A percentile compares a stretch with the other conserved stretches of the same genome.
phyloP scores from a whole-genome alignment of 768 basidiomycete species.

The Galerina marginata region DNA sequence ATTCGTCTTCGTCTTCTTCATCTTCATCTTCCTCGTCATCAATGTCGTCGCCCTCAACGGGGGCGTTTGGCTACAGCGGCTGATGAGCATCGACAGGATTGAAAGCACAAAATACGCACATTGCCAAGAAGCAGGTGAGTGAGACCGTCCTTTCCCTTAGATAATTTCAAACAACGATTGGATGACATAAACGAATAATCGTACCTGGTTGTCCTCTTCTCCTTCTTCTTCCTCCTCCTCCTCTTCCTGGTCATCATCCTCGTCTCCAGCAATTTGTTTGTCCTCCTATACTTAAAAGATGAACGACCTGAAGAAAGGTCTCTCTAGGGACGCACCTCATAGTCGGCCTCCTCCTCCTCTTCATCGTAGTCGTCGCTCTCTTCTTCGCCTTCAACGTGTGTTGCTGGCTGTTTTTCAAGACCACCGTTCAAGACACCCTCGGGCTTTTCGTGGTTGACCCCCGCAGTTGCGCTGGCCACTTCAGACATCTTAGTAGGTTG shows the following conservation, averaged over 20 bases:
- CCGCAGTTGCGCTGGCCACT: neutral
- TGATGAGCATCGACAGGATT: neutral
- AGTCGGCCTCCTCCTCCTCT: slow-evolving; percentile 27
- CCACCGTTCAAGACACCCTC: slow-evolving; percentile 7
- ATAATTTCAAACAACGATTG: neutral
- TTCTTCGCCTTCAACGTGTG: slow-evolving; percentile 26
- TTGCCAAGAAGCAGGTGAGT: slow-evolving; percentile 36
- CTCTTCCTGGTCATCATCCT: slow-evolving; percentile 31
- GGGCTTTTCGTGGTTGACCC: neutral
- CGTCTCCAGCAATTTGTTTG: slow-evolving; percentile 25
- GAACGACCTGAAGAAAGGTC: neutral
- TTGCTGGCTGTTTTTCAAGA: slow-evolving; percentile 7
- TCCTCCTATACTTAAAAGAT: slow-evolving; percentile 22
- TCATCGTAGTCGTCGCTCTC: slow-evolving; percentile 36
- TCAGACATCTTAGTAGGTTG: slow-evolving; percentile 6
- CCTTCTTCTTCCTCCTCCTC: slow-evolving; percentile 26
- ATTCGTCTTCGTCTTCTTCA: slow-evolving; percentile 37
- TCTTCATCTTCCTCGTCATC: slow-evolving; percentile 30
- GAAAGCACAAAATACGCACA: slow-evolving; percentile 22
- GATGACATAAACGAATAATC: neutral
- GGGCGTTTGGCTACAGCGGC: slow-evolving; percentile 32
- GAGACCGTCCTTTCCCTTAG: slow-evolving; percentile 23
- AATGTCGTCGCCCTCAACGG: slow-evolving; percentile 29
- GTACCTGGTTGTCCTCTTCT: slow-evolving; percentile 14
- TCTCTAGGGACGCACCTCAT: slow-evolving; percentile 23